A percentile compares a stretch with the other conserved stretches of the same genome.
phyloP scores from a whole-genome alignment of 1,284 basidiomycete genomes.

The Sphagnurus paluster region DNA sequence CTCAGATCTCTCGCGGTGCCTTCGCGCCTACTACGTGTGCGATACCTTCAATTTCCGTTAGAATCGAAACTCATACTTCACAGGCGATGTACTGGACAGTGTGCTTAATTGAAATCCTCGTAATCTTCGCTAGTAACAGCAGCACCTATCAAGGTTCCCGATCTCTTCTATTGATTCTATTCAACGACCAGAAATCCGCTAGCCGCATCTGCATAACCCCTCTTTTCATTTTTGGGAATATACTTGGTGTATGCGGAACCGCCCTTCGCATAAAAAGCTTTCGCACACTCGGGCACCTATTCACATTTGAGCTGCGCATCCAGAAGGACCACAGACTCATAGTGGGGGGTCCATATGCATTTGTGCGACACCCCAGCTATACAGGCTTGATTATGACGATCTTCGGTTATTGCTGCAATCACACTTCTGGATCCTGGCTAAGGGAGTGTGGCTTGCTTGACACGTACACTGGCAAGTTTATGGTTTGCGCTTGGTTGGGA shows the following conservation, averaged over 20 bases:
- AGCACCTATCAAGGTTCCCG: slow-evolving; percentile 19
- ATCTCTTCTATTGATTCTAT: slow-evolving; percentile 17
- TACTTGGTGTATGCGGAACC: slow-evolving; percentile 27
- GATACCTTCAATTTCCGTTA: neutral
- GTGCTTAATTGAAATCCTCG: slow-evolving; percentile 24
- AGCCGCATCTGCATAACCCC: slow-evolving; percentile 27
- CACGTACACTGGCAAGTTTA: slow-evolving; percentile 20
- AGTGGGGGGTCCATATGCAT: slow-evolving; percentile 34
- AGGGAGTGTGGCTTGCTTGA: slow-evolving; percentile 32
- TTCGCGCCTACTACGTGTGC: slow-evolving; percentile 26
- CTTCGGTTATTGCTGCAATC: slow-evolving; percentile 26
- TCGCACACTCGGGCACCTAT: slow-evolving; percentile 33
- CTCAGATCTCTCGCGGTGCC: slow-evolving; percentile 27
- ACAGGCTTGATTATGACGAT: slow-evolving; percentile 31
- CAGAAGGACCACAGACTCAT: slow-evolving; percentile 33
- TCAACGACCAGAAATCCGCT: slow-evolving; percentile 15
- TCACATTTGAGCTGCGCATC: slow-evolving; percentile 39
- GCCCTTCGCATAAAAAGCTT: slow-evolving; percentile 31
- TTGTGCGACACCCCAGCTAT: slow-evolving; percentile 41
- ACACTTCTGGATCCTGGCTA: slow-evolving; percentile 36
- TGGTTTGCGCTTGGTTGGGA: slow-evolving; percentile 25
- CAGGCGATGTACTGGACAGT: slow-evolving; percentile 30
- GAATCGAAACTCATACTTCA: neutral
- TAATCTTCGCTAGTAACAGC: slow-evolving; percentile 24
- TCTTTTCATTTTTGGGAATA: slow-evolving; percentile 28